Evolutionary conservation across 768 basidiomycete species (phyloP).

Genomic region (Porpolomopsis calyptriformis): DNA sequence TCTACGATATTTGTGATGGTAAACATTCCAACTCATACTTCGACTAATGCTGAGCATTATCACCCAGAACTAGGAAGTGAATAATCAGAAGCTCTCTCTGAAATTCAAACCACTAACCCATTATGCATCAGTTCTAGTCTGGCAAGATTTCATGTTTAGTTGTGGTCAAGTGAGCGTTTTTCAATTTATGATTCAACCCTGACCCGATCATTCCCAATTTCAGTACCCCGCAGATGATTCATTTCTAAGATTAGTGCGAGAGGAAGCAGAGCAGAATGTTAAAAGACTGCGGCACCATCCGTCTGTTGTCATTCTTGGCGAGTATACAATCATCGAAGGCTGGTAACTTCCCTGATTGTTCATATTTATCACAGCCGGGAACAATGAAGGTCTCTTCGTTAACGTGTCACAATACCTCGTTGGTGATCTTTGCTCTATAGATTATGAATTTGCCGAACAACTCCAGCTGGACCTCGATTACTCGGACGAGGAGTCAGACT

Average conservation of each 20-base stretch:
- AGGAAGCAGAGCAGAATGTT: slow-evolving; percentile 78
- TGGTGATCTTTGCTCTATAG: slow-evolving; percentile 22
- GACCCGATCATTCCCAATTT: slow-evolving; percentile 1
- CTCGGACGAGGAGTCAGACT: slow-evolving; percentile 73
- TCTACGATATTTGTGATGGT: slow-evolving; percentile 83
- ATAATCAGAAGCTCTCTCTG: background rate
- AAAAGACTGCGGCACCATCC: slow-evolving; percentile 80
- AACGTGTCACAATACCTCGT: background rate
- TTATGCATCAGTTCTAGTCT: slow-evolving; percentile 59
- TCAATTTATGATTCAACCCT: background rate
- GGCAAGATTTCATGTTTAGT: slow-evolving; percentile 98
- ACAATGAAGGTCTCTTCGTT: slow-evolving; percentile 53
- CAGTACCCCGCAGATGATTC: slow-evolving; percentile 85
- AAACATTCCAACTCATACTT: slow-evolving; percentile 7
- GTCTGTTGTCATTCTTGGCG: slow-evolving; percentile 80
- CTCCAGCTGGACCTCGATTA: slow-evolving; percentile 74
- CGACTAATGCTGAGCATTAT: background rate
- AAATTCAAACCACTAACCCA: slow-evolving; percentile 1
- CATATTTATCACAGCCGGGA: slow-evolving; percentile 72
- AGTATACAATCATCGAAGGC: slow-evolving; percentile 14
- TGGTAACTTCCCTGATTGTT: background rate
- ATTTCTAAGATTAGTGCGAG: slow-evolving; percentile 59
- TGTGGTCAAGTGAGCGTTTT: slow-evolving; percentile 64
- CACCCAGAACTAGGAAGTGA: slow-evolving; percentile 50
- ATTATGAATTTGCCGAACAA: slow-evolving; percentile 84